A percentile compares a stretch with the other conserved stretches of the same genome.
Conservation (phyloP, 2,329 filamentous ascomycete genomes). For the Cladophialophora psammophila region DNA sequence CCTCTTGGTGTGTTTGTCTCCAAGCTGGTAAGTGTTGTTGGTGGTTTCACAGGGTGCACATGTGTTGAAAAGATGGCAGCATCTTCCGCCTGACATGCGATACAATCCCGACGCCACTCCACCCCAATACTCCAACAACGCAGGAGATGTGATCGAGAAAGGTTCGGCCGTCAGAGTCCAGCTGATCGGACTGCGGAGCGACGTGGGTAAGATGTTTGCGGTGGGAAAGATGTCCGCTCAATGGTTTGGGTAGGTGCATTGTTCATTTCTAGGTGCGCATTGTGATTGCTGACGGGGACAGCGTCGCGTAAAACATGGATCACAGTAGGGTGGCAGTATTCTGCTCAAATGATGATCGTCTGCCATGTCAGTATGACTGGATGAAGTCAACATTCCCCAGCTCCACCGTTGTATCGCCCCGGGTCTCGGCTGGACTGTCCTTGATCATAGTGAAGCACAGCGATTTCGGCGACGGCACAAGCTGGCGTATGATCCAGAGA, state of each 20-base stretch:
- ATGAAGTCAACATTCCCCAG: neutral
- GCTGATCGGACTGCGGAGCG: slow-evolving; percentile 89
- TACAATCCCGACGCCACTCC: slow-evolving; percentile 96
- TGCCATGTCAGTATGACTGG: neutral
- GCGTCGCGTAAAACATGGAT: slow-evolving; percentile 14
- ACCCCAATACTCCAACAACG: slow-evolving; percentile 91
- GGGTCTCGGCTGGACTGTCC: neutral
- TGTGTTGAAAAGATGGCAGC: slow-evolving; percentile 41
- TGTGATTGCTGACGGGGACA: slow-evolving; percentile 12
- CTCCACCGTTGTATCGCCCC: neutral
- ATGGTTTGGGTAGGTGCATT: slow-evolving; percentile 54
- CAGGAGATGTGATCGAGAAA: slow-evolving; percentile 91
- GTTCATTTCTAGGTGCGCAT: neutral
- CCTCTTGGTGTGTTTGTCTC: slow-evolving; percentile 59
- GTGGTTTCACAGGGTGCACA: slow-evolving; percentile 12
- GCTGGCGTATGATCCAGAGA: neutral
- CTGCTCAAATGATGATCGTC: neutral
- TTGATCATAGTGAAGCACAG: neutral
- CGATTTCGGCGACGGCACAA: neutral
- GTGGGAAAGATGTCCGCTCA: slow-evolving; percentile 95
- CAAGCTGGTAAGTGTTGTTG: slow-evolving; percentile 48
- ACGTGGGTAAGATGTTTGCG: slow-evolving; percentile 94
- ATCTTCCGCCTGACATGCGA: slow-evolving; percentile 87
- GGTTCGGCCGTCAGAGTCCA: slow-evolving; percentile 93
- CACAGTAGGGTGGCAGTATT: neutral